Evolutionary conservation across 164 flowering plant genomes (phyloP), one percentile per base, ranked within the genome.

Genomic region (Vitis labrusca): DNA sequence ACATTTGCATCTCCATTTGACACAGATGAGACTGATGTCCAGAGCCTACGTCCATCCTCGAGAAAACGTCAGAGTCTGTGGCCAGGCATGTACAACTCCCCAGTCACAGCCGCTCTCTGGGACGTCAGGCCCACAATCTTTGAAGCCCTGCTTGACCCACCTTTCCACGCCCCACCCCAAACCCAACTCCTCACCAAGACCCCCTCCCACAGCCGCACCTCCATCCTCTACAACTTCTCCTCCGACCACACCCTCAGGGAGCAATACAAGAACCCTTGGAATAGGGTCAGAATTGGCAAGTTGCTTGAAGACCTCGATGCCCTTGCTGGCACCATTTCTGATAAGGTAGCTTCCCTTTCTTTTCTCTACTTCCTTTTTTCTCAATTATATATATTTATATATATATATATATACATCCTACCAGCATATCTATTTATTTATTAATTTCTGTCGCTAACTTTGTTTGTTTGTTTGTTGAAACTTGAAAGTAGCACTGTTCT

Each of bases 21-120:
- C 5, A 37, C 44, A 6, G 44, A 37, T 3, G 44, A 37, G 44
- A 37, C 0, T 6, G 44, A 37, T 37, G 44, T 6, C 44, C 44
- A 37, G 7, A 37, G 7, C 7, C 70, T 13, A 29, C 19, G 11
- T 23, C 64, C 6, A 15, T 66, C 64, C 67, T 37, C 44, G 7
- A 69, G 92, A 64, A 91, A 89, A 73, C 97, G 94, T 12, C 74
- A 92, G 10, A 86, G 88, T 64, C 63, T 94, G 10, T 94, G 97
- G 99, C 99, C 99, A 1, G 97, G 99, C 13, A 90, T 90, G 93
- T 94, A 92, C 77, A 91, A 92, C 70, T 92, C 97, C 0, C 99
- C 99, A 23, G 97, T 94, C 4, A 94, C 99, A 9, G 85, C 72
- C 64, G 99, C 99, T 15, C 74, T 94, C 15, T 92, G 97, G 99